Conservation (phyloP, 2,329 filamentous ascomycete genomes). For the Ophiocordyceps polyrhachis-furcata region DNA sequence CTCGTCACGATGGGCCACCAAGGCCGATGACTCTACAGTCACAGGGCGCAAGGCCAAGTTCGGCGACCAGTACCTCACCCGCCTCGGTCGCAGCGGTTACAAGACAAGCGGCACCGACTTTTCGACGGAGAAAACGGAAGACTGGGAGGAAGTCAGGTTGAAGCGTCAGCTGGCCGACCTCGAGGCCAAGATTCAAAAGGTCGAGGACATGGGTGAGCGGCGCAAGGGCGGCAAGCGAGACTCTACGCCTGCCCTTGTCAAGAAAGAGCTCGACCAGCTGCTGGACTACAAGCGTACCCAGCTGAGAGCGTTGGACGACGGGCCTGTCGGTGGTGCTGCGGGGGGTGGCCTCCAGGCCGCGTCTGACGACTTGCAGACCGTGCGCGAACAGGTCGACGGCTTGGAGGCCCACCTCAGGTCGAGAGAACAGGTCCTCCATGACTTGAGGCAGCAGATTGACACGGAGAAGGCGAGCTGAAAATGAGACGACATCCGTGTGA, state of each 20-base stretch:
- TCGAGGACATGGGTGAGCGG: conserved; percentile 55
- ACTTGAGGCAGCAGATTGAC: conserved; percentile 67
- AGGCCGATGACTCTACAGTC: conserved; percentile 59
- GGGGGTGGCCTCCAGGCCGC: conserved; percentile 61
- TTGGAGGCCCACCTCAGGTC: conserved; percentile 65
- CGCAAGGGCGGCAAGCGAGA: conserved; percentile 47
- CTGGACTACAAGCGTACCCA: conserved; percentile 84
- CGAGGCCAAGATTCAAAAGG: conserved; percentile 68
- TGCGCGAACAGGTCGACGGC: conserved; percentile 89
- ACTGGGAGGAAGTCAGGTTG: conserved; percentile 93
- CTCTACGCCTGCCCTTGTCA: conserved; percentile 76
- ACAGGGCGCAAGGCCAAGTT: conserved; percentile 94
- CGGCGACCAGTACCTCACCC: conserved; percentile 86
- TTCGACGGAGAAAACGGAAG: conserved; percentile 64
- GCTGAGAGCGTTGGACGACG: conserved; percentile 56
- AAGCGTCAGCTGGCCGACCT: conserved; percentile 84
- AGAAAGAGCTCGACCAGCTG: conserved; percentile 83
- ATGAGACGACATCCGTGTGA: background rate
- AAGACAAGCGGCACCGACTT: conserved; percentile 82
- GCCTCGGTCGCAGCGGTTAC: conserved; percentile 69
- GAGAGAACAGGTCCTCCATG: conserved; percentile 56
- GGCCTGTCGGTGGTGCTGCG: conserved; percentile 45
- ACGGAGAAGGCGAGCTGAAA: conserved; percentile 50
- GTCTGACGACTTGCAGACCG: conserved; percentile 67
- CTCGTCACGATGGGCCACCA: conserved; percentile 60